phyloP scores from a whole-genome alignment of 1,284 basidiomycete species.

The Irpex lacteus region DNA sequence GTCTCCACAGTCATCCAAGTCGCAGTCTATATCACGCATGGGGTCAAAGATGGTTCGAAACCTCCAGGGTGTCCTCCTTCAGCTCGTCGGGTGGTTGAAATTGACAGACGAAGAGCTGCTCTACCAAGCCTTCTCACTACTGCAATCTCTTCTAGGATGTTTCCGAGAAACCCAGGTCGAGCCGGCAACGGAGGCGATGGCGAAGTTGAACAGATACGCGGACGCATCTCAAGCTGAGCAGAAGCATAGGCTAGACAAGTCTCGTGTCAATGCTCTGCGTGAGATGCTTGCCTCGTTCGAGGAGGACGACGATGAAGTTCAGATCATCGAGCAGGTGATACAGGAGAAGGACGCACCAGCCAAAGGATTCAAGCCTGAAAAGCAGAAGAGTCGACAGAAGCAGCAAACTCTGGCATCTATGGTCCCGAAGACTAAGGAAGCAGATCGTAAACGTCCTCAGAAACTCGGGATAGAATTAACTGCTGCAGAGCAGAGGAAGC shows the following conservation, averaged over 20 bases:
- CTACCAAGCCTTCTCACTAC: constrained; percentile 81
- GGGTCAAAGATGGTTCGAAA: constrained; percentile 76
- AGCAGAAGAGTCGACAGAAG: neutral
- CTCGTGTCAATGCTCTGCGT: constrained; percentile 56
- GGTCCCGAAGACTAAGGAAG: neutral
- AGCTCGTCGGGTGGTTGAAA: constrained; percentile 83
- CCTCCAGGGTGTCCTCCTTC: constrained; percentile 74
- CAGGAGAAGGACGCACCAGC: constrained; percentile 6
- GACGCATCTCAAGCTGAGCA: constrained; percentile 38
- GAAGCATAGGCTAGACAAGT: constrained; percentile 56
- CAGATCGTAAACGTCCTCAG: constrained; percentile 20
- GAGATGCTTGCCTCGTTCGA: constrained; percentile 54
- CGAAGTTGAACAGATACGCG: constrained; percentile 49
- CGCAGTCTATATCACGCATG: constrained; percentile 42
- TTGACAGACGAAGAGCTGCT: constrained; percentile 87
- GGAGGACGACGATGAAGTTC: constrained; percentile 43
- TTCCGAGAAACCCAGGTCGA: constrained; percentile 55
- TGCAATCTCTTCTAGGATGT: constrained; percentile 73
- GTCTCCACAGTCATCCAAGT: constrained; percentile 24
- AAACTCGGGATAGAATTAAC: constrained; percentile 28
- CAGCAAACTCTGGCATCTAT: neutral
- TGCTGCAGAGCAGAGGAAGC: constrained; percentile 34
- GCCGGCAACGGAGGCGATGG: constrained; percentile 48
- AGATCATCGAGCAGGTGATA: constrained; percentile 30
- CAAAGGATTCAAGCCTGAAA: neutral